Evolutionary conservation across 2,329 filamentous ascomycete species (phyloP), one percentile per base, ranked within the genome.

Genomic region (Fusarium poae): DNA sequence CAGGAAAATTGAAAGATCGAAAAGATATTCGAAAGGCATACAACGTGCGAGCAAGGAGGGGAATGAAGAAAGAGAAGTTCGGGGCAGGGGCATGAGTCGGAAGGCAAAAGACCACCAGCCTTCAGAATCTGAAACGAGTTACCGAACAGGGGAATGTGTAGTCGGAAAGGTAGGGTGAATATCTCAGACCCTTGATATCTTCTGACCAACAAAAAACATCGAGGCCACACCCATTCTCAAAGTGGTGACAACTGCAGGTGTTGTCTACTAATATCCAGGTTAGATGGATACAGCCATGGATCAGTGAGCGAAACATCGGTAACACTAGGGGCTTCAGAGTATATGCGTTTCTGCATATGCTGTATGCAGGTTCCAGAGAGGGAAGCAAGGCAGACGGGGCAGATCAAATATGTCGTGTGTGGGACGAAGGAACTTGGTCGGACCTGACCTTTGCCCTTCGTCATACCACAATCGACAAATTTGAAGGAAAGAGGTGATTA

Each of bases 141-240:
- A 27, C n/a, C 25, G 30, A 59, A 51, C 44, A 35, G 30, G n/a
- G 49, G 32, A 18, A 57, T 21, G 35, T 30, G 30, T 51, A 25
- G 34, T 40, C 21, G 37, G 40, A 57, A 54, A 23, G 52, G 43
- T 45, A 60, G 27, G 54, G 27, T 30, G 34, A 52, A 40, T 39
- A 23, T 15, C 23, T 37, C 35, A 30, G 40, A 32, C 34, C 32
- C 42, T 23, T 18, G 16, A 23, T 32, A 15, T 10, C 21, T 44
- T 54, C 37, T 20, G 46, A 53, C 44, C 35, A 65, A 65, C 53
- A 59, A 40, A 40, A 46, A 40, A 27, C 23, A 27, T 30, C 25
- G 20, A 32, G 30, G 11, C n/a, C 43, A 35, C 25, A 23, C 39
- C 48, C 39, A 34, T 39, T 23, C 16, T 40, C 20, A 46, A 9